These are phyloP conservation scores for Oemleria cerasiformis DNA, from an alignment of 306 rosid species.

Conservation along the genomic window DNA sequence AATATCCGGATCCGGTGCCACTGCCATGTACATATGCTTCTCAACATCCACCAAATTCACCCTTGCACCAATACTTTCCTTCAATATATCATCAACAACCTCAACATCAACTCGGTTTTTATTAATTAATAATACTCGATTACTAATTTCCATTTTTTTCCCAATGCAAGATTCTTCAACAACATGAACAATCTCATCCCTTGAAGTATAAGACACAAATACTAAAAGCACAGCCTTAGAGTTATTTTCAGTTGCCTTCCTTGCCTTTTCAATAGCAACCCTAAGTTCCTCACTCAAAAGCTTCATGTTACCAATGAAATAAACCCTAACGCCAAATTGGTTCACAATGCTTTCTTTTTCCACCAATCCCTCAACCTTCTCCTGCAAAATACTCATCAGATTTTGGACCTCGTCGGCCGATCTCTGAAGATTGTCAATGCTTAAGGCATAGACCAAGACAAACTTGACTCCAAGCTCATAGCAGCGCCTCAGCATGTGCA, in stretches of 20 bases:
- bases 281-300: slow-evolving; percentile 52
- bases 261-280: slow-evolving; percentile 59
- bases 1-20: slow-evolving; percentile 76
- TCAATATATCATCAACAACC: no score
- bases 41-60: slow-evolving; percentile 58
- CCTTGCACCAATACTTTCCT: no score
- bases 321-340: slow-evolving; percentile 54
- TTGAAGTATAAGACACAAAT: slow-evolving; percentile 65
- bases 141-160: slow-evolving; percentile 36
- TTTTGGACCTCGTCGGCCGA: slow-evolving; percentile 50
- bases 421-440: slow-evolving; percentile 77
- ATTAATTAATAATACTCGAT: no score
- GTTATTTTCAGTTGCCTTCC: slow-evolving; percentile 60
- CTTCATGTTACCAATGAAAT: slow-evolving; percentile 62
- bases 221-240: slow-evolving; percentile 43
- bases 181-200: slow-evolving; percentile 66
- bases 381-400: slow-evolving; percentile 69
- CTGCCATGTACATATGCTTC: slow-evolving; percentile 67
- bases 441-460: slow-evolving; percentile 71
- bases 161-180: slow-evolving; percentile 55
- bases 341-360: slow-evolving; percentile 45
- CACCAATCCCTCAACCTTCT: slow-evolving; percentile 61
- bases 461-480: slow-evolving; percentile 70
- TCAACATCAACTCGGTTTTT: no score
- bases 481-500: slow-evolving; percentile 53